Percentiles rank a stretch among this genome's conserved stretches.
phyloP scores from a whole-genome alignment of 805 yeast genomes.

The Pichia gijzeniarum region DNA sequence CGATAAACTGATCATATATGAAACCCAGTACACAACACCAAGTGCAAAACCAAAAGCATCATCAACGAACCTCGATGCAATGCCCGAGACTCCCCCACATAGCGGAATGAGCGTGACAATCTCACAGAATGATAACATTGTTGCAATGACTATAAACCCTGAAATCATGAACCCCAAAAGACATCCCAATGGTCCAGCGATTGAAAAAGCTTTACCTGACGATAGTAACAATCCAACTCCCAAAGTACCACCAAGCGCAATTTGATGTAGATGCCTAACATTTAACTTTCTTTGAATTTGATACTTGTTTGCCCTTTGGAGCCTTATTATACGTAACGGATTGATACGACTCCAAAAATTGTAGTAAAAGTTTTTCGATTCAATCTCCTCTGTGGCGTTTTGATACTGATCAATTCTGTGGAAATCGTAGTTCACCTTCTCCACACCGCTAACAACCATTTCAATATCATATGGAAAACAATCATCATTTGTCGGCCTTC shows the following conservation, averaged over 20 bases:
- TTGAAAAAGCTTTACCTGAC: conserved; percentile 65
- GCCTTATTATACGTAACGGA: conserved; percentile 11
- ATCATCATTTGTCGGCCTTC: neutral
- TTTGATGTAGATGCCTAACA: conserved; percentile 68
- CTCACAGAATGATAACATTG: conserved; percentile 73
- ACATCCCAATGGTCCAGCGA: conserved; percentile 75
- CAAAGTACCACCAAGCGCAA: conserved; percentile 70
- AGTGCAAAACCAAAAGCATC: conserved; percentile 72
- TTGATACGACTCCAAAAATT: conserved; percentile 9
- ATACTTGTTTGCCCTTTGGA: conserved; percentile 19
- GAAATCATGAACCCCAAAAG: conserved; percentile 58
- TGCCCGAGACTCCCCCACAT: conserved; percentile 73
- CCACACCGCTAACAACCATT: conserved; percentile 27
- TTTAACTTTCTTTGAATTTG: conserved; percentile 51
- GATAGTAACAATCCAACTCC: conserved; percentile 71
- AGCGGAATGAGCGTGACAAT: conserved; percentile 74
- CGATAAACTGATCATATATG: conserved; percentile 67
- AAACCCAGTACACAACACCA: conserved; percentile 69
- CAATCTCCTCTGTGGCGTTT: conserved; percentile 7
- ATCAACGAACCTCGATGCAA: conserved; percentile 68
- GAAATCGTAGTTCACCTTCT: conserved; percentile 27
- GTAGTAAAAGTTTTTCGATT: neutral
- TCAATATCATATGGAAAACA: conserved; percentile 16
- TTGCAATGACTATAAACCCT: conserved; percentile 59
- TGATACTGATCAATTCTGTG: conserved; percentile 17